A percentile compares a stretch with the other conserved stretches of the same genome.
phyloP scores from a whole-genome alignment of 805 yeast genomes.

The Candida sithepensis region DNA sequence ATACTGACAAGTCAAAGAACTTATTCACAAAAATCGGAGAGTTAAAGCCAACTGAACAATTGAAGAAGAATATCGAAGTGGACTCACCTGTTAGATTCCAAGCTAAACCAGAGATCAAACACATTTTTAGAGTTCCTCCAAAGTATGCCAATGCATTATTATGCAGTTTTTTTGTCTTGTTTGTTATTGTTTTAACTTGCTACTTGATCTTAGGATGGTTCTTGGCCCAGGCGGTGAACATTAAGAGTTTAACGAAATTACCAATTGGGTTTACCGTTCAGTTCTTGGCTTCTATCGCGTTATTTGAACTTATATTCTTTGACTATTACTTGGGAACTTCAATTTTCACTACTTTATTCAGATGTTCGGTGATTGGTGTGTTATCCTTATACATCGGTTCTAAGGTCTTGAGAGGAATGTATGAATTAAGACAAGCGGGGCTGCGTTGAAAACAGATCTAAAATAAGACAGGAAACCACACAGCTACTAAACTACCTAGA shows the following conservation, averaged over 20 bases:
- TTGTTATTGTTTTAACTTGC: slow-evolving; percentile 39
- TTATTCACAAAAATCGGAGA: slow-evolving; percentile 14
- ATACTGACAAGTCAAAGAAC: slow-evolving; percentile 16
- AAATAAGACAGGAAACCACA: neutral
- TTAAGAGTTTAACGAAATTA: slow-evolving; percentile 33
- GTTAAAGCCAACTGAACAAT: slow-evolving; percentile 15
- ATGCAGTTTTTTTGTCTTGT: slow-evolving; percentile 48
- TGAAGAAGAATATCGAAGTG: slow-evolving; percentile 6
- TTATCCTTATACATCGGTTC: slow-evolving; percentile 61
- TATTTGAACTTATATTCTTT: slow-evolving; percentile 51
- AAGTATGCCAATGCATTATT: slow-evolving; percentile 47
- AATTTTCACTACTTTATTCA: slow-evolving; percentile 55
- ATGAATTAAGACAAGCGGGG: slow-evolving; percentile 27
- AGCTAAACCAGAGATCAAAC: slow-evolving; percentile 57
- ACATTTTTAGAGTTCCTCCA: slow-evolving; percentile 55
- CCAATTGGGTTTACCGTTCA: slow-evolving; percentile 35
- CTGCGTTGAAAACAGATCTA: slow-evolving; percentile 11
- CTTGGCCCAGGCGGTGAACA: slow-evolving; percentile 32
- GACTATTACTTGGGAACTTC: slow-evolving; percentile 57
- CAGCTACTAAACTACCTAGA: neutral
- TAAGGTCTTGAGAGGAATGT: slow-evolving; percentile 49
- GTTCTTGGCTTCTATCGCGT: slow-evolving; percentile 45
- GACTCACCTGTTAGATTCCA: slow-evolving; percentile 39
- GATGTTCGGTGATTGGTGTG: slow-evolving; percentile 45
- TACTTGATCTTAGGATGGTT: slow-evolving; percentile 41